Conservation (phyloP, 495 filamentous ascomycete genomes). For the Chaetomium cochliodes region DNA sequence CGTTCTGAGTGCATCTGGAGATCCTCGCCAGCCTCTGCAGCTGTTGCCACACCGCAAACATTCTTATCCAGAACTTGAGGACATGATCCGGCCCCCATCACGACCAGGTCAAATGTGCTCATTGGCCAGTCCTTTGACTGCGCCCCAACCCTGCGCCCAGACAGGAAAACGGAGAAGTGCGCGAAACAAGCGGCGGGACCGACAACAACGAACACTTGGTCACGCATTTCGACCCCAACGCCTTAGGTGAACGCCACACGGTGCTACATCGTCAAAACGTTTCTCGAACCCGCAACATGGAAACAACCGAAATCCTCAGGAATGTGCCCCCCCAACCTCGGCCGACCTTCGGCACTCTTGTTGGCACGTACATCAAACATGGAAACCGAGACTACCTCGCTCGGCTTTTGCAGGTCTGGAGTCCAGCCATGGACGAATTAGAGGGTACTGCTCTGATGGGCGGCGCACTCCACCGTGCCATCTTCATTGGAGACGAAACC, state of each 20-base stretch:
- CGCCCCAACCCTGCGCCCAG: too few relatives aligned
- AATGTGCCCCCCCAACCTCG: neutral
- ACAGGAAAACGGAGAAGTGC: too few relatives aligned
- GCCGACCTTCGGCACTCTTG: neutral
- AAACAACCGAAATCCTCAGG: neutral
- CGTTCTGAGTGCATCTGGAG: too few relatives aligned
- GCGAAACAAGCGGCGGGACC: neutral
- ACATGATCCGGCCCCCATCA: too few relatives aligned
- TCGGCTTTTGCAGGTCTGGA: neutral
- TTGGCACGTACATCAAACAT: neutral
- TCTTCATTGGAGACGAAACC: constrained; percentile 11
- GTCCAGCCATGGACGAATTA: neutral
- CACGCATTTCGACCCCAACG: neutral
- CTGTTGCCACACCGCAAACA: too few relatives aligned
- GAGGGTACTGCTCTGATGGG: constrained; percentile 4
- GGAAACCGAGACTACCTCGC: constrained; percentile 11
- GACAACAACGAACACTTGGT: neutral
- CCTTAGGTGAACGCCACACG: neutral
- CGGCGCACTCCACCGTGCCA: neutral
- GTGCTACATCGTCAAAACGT: neutral
- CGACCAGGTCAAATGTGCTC: too few relatives aligned
- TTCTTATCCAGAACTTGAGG: too few relatives aligned
- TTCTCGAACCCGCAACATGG: neutral
- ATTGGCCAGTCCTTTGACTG: too few relatives aligned
- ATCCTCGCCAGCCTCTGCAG: too few relatives aligned